Evolutionary conservation across 208 protist species (phyloP).

Genomic region (Acanthamoeba polyphaga): DNA sequence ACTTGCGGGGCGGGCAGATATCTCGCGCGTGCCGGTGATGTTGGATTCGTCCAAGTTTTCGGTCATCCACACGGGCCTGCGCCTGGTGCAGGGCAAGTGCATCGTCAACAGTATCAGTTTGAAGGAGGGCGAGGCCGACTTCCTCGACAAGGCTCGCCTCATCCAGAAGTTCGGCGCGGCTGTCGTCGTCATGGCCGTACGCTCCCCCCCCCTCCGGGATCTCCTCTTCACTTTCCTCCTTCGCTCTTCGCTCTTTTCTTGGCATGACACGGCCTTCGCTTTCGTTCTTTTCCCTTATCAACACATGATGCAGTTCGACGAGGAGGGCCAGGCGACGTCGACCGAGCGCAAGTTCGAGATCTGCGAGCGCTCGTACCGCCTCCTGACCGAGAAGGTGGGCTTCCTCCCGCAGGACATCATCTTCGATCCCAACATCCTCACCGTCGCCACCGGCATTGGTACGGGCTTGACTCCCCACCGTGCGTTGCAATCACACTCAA

Average conservation of each 20-base stretch:
- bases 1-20: background rate
- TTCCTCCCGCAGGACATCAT: constrained; percentile 96
- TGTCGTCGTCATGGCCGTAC: constrained; percentile 89
- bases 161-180: constrained; percentile 95
- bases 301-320: constrained; percentile 93
- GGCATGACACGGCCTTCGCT: too few species aligned
- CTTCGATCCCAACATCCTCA: constrained; percentile 98
- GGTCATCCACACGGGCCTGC: constrained; percentile 95
- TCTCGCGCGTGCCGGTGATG: constrained; percentile 94
- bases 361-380: constrained; percentile 95
- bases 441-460: constrained; percentile 96
- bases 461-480: background rate
- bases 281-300: too few species aligned
- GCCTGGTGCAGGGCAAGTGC: constrained; percentile 96
- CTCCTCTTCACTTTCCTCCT: background rate
- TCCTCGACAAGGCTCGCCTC: constrained; percentile 94
- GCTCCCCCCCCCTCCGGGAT: background rate
- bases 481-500: too few species aligned
- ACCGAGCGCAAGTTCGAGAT: constrained; percentile 94
- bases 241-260: background rate
- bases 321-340: constrained; percentile 95
- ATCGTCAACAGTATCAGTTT: constrained; percentile 98
- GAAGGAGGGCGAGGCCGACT: constrained; percentile 97
- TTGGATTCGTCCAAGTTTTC: constrained; percentile 98
- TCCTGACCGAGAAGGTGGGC: constrained; percentile 91